Evolutionary conservation across 2,329 filamentous ascomycete species (phyloP).

Genomic region (Exophiala lecanii-corni): DNA sequence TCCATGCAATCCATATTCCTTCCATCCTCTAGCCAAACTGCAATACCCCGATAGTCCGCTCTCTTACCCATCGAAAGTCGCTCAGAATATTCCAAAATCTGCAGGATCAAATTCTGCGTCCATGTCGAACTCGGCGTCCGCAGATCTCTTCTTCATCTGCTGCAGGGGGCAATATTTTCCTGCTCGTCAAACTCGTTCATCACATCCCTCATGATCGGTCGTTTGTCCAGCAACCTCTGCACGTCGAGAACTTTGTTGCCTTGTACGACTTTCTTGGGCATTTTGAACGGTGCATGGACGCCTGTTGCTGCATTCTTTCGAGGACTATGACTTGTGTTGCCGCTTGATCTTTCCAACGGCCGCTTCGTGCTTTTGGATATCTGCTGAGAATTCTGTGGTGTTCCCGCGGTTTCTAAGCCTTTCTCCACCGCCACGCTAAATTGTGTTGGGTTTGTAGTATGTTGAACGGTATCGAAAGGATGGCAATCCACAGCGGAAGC

Average conservation of each 20-base stretch:
- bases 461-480: constrained; percentile 54
- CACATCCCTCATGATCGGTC: constrained; percentile 69
- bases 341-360: constrained; percentile 24
- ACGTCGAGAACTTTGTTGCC: constrained; percentile 39
- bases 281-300: constrained; percentile 25
- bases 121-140: constrained; percentile 8
- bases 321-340: constrained; percentile 29
- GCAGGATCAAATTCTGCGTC: constrained; percentile 18
- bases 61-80: too few species aligned
- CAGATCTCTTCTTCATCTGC: neutral
- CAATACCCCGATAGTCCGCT: too few species aligned
- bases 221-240: constrained; percentile 58
- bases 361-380: constrained; percentile 1
- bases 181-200: constrained; percentile 57
- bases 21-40: too few species aligned
- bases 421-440: constrained; percentile 11
- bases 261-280: constrained; percentile 57
- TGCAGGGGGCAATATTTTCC: constrained; percentile 10
- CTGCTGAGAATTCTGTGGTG: neutral
- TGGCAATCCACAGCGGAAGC: constrained; percentile 62
- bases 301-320: constrained; percentile 34
- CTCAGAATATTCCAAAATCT: constrained; percentile 12
- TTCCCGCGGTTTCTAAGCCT: neutral
- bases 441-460: constrained; percentile 18
- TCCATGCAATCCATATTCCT: too few species aligned